phyloP scores from a whole-genome alignment of 805 yeast genomes.

The Wickerhamiella nectarea region DNA sequence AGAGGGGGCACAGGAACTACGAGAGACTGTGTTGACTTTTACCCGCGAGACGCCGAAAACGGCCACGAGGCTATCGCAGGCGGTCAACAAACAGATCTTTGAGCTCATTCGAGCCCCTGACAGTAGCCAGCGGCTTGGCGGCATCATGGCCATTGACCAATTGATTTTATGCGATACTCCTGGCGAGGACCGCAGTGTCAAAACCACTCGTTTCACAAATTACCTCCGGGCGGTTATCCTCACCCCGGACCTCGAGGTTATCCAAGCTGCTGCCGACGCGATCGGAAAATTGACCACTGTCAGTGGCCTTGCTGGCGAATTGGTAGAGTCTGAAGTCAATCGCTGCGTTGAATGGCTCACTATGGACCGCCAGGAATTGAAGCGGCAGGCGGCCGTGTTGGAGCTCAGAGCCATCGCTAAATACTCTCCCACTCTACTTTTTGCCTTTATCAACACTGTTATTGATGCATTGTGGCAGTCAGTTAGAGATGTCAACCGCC shows the following conservation, averaged over 20 bases:
- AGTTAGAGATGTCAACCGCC: slow-evolving; percentile 59
- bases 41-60: slow-evolving; percentile 78
- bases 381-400: slow-evolving; percentile 78
- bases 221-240: slow-evolving; percentile 70
- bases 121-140: slow-evolving; percentile 65
- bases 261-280: slow-evolving; percentile 75
- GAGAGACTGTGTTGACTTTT: slow-evolving; percentile 52
- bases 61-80: slow-evolving; percentile 66
- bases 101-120: slow-evolving; percentile 70
- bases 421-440: slow-evolving; percentile 73
- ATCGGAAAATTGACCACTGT: slow-evolving; percentile 81
- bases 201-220: slow-evolving; percentile 82
- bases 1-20: slow-evolving; percentile 55
- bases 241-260: slow-evolving; percentile 68
- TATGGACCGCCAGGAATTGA: slow-evolving; percentile 66
- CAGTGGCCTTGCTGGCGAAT: slow-evolving; percentile 78
- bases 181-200: slow-evolving; percentile 70
- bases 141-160: slow-evolving; percentile 79
- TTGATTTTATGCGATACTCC: slow-evolving; percentile 65
- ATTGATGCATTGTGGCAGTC: slow-evolving; percentile 81
- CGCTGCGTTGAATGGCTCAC: slow-evolving; percentile 84
- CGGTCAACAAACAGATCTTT: slow-evolving; percentile 73
- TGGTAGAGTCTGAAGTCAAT: slow-evolving; percentile 85
- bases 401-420: slow-evolving; percentile 72
- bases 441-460: slow-evolving; percentile 63